Conservation (phyloP, 2,329 filamentous ascomycete species). For the Amylocarpus encephaloides region DNA sequence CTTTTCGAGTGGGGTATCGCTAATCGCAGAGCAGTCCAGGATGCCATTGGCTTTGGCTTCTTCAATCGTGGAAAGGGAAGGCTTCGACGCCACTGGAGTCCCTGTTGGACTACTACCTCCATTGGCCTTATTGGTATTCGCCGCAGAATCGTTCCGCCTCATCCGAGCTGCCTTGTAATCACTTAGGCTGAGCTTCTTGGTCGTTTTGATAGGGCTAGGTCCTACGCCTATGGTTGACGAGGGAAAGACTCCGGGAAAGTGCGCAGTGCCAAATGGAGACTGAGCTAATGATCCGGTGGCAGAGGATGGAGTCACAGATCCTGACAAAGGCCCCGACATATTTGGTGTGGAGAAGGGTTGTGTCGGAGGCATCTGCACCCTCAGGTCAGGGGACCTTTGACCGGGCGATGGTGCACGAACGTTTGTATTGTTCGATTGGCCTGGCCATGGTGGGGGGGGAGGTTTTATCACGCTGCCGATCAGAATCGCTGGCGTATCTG, state of each 20-base stretch:
- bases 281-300: slow-evolving; percentile 39
- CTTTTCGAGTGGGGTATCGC: slow-evolving; percentile 29
- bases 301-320: slow-evolving; percentile 41
- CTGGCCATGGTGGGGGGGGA: slow-evolving; percentile 28
- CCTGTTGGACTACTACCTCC: slow-evolving; percentile 30
- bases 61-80: slow-evolving; percentile 34
- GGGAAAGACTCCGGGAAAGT: slow-evolving; percentile 39
- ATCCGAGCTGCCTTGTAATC: slow-evolving; percentile 53
- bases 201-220: slow-evolving; percentile 52
- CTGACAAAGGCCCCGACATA: slow-evolving; percentile 27
- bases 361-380: slow-evolving; percentile 51
- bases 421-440: slow-evolving; percentile 7
- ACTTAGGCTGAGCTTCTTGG: slow-evolving; percentile 59
- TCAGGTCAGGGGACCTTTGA: slow-evolving; percentile 23
- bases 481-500: slow-evolving; percentile 22
- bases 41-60: slow-evolving; percentile 36
- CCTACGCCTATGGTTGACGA: slow-evolving; percentile 38
- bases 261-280: slow-evolving; percentile 43
- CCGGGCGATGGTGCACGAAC: slow-evolving; percentile 1
- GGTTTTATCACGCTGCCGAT: slow-evolving; percentile 25
- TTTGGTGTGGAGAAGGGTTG: slow-evolving; percentile 40
- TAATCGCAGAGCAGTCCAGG: slow-evolving; percentile 25
- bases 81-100: slow-evolving; percentile 33
- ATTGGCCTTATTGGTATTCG: slow-evolving; percentile 15
- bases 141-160: slow-evolving; percentile 25